Base-by-base conservation (phyloP, 2,329 filamentous ascomycete species). In the Metarhizium rileyi region DNA sequence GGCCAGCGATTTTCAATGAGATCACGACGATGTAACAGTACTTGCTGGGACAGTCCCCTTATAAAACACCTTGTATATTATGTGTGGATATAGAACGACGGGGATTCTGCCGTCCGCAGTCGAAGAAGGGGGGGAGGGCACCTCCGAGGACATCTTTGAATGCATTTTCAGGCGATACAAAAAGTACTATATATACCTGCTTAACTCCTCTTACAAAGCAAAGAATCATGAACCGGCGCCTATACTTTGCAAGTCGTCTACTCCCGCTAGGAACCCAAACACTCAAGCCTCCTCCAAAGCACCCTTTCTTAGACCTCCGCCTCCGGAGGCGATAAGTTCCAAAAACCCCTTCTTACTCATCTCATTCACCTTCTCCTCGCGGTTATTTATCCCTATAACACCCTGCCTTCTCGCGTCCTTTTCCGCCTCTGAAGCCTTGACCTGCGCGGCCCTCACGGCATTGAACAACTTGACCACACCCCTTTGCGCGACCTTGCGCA, bases 381-480 rank as follows among this genome's bases (percentile, higher is more conserved):
- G 81, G 66, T 86, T 81, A 53, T 78, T 79, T 61, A 89, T 81
- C 2, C 91, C 91, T 28, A 95, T 78, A 0, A 94, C 73, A 3
- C 89, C 87, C 53, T 84, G 79, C 57, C 81, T 81, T 66, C 80
- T 79, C 45, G 81, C 77, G 56, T 80, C 79, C 65, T 75, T 80
- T 63, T 86, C 83, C 5, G 89, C 86, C 67, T 91, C 83, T 52
- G 84, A 80, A 2, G 86, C 90, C 67, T 90, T 87, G 50, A 96
- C 86, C 69, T 98, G 93, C 14, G 93, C 90, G 22, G 88, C 88
- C 42, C 91, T 77, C 28, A 98, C 90, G 0, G 93, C 93, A 66
- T 97, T 96, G 70, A 98, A 98, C 51, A 98, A 74, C 73, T 91
- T 94, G 23, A 97, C 85, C 38, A 98, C 93, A 79, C 91, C 91